Evolutionary conservation across 2,329 filamentous ascomycete genomes (phyloP), one percentile per base, ranked within the genome.

Genomic region (Macrophomina pseudophaseolina): DNA sequence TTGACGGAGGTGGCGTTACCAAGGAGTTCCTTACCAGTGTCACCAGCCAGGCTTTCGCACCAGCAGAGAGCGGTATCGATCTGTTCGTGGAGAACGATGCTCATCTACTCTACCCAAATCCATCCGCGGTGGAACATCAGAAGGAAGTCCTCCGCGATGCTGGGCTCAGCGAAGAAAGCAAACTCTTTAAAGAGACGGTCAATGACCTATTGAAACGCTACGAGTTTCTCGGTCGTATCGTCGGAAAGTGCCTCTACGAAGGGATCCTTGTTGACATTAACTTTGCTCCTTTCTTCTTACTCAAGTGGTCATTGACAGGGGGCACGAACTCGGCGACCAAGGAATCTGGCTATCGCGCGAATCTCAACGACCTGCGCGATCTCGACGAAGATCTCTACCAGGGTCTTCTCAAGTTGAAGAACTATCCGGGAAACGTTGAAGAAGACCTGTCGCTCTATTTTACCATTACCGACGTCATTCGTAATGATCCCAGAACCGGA

Each of bases 171-270:
- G 88, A 90, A 68, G 80, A 81, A 2, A 85, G 85, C 23, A 72
- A 80, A 3, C 84, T 86, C 30, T 91, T 86, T 82, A 85, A 83
- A 64, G 82, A 85, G 0, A 78, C 81, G 2, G 82, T 93, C 58
- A 77, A 80, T 4, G 85, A 88, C 33, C 78, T 95, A 16, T 82
- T 95, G 5, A 87, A 86, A 69, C 87, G 89, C 14, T 98, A 93
- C 74, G 94, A 98, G 74, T 99, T 99, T 71, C 83, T 98, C 0
- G 95, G 95, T 1, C 90, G 95, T 3, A 87, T 99, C 33, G 90
- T 99, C 32, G 95, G 95, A 11, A 99, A 99, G 77, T 99, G 95
- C 79, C 84, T 99, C 74, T 99, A 99, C 75, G 95, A 99, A 80
- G 94, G 94, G 0, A 98, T 99, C 52, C 85, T 99, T 3, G 90